Evolutionary conservation across 2,329 filamentous ascomycete genomes (phyloP).

Genomic region (Sporothrix protearum): DNA sequence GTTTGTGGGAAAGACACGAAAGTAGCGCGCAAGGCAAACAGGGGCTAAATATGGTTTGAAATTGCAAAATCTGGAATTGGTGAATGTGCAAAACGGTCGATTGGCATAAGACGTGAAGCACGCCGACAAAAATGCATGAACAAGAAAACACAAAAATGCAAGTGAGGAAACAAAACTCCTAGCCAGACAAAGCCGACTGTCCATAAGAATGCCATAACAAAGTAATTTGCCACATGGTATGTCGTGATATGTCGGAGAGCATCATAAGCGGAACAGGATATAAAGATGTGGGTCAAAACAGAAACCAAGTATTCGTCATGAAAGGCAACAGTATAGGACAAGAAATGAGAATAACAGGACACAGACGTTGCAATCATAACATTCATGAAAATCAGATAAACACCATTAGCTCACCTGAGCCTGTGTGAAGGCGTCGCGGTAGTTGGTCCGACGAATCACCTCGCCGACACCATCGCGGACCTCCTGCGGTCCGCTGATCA

Average conservation of each 20-base stretch:
- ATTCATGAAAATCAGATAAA: background rate
- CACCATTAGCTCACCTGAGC: conserved; percentile 18
- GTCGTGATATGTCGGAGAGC: conserved; percentile 17
- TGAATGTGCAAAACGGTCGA: background rate
- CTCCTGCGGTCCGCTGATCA: conserved; percentile 57
- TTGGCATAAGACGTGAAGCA: background rate
- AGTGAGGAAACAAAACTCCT: conserved; percentile 1
- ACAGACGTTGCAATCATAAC: conserved; percentile 15
- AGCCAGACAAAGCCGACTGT: background rate
- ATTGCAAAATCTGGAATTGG: background rate
- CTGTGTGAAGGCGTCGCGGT: conserved; percentile 35
- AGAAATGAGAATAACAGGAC: background rate
- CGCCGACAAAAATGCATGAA: conserved; percentile 4
- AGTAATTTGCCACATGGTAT: background rate
- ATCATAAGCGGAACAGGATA: conserved; percentile 9
- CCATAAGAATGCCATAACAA: background rate
- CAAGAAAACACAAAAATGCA: background rate
- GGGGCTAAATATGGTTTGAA: background rate
- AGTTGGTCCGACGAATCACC: conserved; percentile 48
- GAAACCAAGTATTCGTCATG: background rate
- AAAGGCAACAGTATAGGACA: background rate
- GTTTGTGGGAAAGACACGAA: too few species aligned
- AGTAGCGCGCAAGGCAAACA: background rate
- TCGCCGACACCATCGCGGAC: conserved; percentile 58
- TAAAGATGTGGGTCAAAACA: background rate